These are phyloP conservation scores for Amphirosellinia nigrospora DNA, from an alignment of 495 filamentous ascomycete genomes.

Conservation along the genomic window DNA sequence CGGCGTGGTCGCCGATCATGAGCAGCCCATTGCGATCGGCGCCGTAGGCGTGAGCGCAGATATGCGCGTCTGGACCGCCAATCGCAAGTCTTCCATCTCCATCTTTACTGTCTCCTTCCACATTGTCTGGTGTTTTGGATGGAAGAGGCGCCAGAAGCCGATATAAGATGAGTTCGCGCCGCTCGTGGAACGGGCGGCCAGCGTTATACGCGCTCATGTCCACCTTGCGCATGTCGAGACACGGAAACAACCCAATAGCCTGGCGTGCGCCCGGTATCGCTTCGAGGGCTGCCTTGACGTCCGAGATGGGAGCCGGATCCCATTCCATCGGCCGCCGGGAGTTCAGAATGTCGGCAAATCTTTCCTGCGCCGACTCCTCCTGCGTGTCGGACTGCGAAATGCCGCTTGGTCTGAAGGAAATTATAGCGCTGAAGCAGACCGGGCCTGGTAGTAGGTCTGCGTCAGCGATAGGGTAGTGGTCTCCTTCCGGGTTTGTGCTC, in stretches of 20 bases:
- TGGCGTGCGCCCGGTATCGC: constrained; percentile 35
- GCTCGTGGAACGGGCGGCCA: constrained; percentile 56
- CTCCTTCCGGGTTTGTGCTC: constrained; percentile 36
- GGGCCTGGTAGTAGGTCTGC: constrained; percentile 45
- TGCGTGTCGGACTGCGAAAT: constrained; percentile 38
- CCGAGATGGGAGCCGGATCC: constrained; percentile 49
- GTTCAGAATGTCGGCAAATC: constrained; percentile 45
- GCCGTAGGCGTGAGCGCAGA: constrained; percentile 69
- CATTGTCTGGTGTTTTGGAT: not conserved
- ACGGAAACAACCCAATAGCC: constrained; percentile 56
- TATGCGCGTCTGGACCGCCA: constrained; percentile 53
- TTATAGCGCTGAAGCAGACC: constrained; percentile 65
- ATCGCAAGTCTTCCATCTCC: constrained; percentile 18
- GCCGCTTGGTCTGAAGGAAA: constrained; percentile 59
- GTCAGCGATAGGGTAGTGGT: constrained; percentile 45
- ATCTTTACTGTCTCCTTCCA: not conserved
- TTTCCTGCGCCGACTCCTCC: constrained; percentile 43
- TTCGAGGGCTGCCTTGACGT: constrained; percentile 41
- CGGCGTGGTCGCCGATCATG: constrained; percentile 65
- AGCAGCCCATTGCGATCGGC: constrained; percentile 73
- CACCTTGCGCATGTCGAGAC: constrained; percentile 66
- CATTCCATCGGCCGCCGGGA: constrained; percentile 43
- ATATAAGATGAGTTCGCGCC: constrained; percentile 66
- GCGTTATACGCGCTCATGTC: constrained; percentile 65
- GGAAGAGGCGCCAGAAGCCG: constrained; percentile 55